Percentiles rank a stretch among this genome's conserved stretches.
These are phyloP conservation scores for Daldinia sp. DNA, from an alignment of 2,329 filamentous ascomycete genomes.

Conservation along the genomic window DNA sequence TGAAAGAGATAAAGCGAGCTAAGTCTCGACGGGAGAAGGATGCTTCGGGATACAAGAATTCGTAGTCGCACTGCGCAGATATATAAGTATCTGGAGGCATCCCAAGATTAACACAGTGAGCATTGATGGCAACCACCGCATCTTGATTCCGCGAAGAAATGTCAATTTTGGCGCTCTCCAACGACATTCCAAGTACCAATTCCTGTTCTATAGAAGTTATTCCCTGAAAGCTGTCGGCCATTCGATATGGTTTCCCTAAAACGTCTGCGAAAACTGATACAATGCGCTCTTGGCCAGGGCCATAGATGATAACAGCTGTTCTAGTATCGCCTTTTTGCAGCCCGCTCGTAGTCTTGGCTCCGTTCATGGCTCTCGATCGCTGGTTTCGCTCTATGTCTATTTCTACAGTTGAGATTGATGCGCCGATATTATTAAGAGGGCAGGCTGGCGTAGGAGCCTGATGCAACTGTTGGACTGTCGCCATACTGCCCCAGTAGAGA, in stretches of 20 bases:
- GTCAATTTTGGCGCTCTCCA: conserved; percentile 63
- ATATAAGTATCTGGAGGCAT: conserved; percentile 73
- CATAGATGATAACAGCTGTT: conserved; percentile 73
- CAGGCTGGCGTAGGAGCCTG: conserved; percentile 60
- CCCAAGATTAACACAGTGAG: conserved; percentile 76
- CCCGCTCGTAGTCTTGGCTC: conserved; percentile 55
- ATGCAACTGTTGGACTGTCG: conserved; percentile 57
- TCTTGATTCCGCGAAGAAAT: conserved; percentile 65
- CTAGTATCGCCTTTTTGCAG: conserved; percentile 63
- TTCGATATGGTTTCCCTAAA: conserved; percentile 74
- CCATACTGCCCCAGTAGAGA: conserved; percentile 42
- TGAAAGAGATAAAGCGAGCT: conserved; percentile 80
- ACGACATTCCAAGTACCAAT: conserved; percentile 72
- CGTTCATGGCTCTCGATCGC: conserved; percentile 40
- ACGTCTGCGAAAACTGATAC: conserved; percentile 80
- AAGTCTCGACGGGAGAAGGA: conserved; percentile 79
- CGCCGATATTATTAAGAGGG: conserved; percentile 49
- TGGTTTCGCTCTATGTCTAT: conserved; percentile 42
- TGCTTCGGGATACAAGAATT: conserved; percentile 81
- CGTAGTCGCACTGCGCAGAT: conserved; percentile 79
- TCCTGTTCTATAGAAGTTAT: conserved; percentile 64
- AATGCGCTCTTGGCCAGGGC: conserved; percentile 75
- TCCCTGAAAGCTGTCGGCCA: conserved; percentile 63
- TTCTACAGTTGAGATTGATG: conserved; percentile 30
- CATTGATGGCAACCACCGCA: conserved; percentile 74